phyloP scores from a whole-genome alignment of 805 yeast species.

The Brettanomyces custersianus region DNA sequence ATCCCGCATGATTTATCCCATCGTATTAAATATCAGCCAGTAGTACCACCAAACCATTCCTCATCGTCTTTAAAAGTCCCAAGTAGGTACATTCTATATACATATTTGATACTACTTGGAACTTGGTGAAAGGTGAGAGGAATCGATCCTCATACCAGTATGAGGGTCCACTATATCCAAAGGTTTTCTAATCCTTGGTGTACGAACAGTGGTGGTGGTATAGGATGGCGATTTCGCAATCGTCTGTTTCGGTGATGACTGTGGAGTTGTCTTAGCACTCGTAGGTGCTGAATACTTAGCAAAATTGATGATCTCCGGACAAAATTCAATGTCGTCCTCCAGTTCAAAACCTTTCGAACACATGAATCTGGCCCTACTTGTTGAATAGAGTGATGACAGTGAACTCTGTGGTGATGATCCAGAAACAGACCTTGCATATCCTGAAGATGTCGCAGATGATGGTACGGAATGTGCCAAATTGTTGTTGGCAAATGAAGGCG shows the following conservation, averaged over 20 bases:
- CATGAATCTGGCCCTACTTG: constrained; percentile 41
- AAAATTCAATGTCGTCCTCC: constrained; percentile 57
- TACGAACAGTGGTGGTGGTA: constrained; percentile 30
- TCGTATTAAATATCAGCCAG: too few species aligned
- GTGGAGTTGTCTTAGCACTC: neutral
- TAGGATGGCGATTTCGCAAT: neutral
- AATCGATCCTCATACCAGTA: constrained; percentile 46
- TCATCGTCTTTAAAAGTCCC: too few species aligned
- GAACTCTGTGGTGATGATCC: constrained; percentile 21
- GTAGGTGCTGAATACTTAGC: constrained; percentile 18
- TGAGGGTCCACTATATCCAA: constrained; percentile 57
- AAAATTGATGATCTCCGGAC: constrained; percentile 35
- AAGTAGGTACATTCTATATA: too few species aligned
- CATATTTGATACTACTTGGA: too few species aligned
- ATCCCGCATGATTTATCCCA: too few species aligned
- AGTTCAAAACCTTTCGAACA: constrained; percentile 51
- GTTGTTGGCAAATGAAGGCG: neutral
- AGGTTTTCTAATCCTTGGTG: constrained; percentile 52
- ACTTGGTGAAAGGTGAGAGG: constrained; percentile 31
- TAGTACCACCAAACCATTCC: too few species aligned
- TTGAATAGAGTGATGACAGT: constrained; percentile 17
- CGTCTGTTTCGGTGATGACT: neutral
- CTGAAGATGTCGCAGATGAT: constrained; percentile 3
- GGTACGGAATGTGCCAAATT: constrained; percentile 4
- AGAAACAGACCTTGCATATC: constrained; percentile 15